Percentiles rank a stretch among this genome's conserved stretches.
Evolutionary conservation across 2,329 filamentous ascomycete species (phyloP).

Genomic region (Lachnellula suecica): DNA sequence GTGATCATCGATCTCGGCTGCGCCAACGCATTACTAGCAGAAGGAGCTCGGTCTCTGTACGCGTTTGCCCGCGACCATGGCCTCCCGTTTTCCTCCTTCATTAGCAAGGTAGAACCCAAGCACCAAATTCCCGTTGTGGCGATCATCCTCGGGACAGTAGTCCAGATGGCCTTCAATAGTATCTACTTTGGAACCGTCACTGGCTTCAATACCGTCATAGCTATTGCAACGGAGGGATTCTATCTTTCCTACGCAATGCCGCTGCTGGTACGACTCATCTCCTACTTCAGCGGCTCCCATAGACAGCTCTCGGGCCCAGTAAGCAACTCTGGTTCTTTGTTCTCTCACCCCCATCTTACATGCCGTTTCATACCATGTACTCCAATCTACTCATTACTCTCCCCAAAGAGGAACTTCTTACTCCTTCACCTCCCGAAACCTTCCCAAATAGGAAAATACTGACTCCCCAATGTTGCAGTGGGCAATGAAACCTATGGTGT

Average conservation of each 20-base stretch:
- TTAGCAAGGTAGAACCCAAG: conserved; percentile 46
- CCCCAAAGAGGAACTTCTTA: too few relatives aligned
- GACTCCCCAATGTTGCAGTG: too few relatives aligned
- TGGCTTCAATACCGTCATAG: conserved; percentile 55
- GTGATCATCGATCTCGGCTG: conserved; percentile 40
- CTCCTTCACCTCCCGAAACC: too few relatives aligned
- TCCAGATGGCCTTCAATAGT: conserved; percentile 52
- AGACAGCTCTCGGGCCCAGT: conserved; percentile 35
- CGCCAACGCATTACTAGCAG: conserved; percentile 37
- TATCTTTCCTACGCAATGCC: conserved; percentile 59
- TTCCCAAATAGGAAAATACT: too few relatives aligned
- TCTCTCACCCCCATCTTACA: too few relatives aligned
- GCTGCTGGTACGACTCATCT: conserved; percentile 48
- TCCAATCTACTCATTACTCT: too few relatives aligned
- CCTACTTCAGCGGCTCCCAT: conserved; percentile 42
- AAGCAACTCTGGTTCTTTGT: too few relatives aligned
- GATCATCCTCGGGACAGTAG: conserved; percentile 43
- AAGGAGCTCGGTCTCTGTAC: conserved; percentile 39
- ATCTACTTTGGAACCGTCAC: conserved; percentile 56
- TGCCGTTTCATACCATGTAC: too few relatives aligned
- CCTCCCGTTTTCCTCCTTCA: conserved; percentile 47
- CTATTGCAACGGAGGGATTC: conserved; percentile 57
- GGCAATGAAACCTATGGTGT: conserved; percentile 39
- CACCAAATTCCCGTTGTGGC: conserved; percentile 49
- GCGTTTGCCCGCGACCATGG: conserved; percentile 51